Percentiles rank a stretch among this genome's conserved stretches.
These are phyloP conservation scores for Leccinum pachyderme DNA, from an alignment of 1,284 basidiomycete genomes.

Conservation along the genomic window DNA sequence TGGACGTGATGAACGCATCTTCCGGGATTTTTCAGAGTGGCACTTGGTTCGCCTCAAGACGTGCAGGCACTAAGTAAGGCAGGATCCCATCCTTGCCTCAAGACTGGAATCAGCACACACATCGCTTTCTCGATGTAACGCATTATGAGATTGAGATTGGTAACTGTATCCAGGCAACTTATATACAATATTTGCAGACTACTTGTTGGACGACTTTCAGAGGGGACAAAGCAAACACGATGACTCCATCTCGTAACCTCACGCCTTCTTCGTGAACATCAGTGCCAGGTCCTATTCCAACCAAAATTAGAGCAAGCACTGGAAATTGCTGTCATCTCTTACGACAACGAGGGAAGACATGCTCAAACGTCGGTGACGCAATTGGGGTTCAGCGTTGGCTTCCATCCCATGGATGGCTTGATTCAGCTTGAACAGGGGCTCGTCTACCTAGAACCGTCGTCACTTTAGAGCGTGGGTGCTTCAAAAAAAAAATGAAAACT, in stretches of 20 bases:
- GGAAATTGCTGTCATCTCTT: conserved; percentile 5
- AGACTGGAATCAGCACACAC: no score
- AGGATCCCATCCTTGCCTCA: no score
- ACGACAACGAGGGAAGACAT: conserved; percentile 26
- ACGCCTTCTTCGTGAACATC: conserved; percentile 5
- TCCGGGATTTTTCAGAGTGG: not conserved
- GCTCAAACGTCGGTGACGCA: conserved; percentile 18
- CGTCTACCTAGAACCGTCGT: conserved; percentile 6
- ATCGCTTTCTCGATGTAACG: not conserved
- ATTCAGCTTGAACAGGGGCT: not conserved
- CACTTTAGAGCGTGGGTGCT: not conserved
- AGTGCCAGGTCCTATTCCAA: conserved; percentile 27
- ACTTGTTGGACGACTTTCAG: not conserved
- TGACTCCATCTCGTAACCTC: not conserved
- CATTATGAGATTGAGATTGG: not conserved
- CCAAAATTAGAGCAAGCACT: conserved; percentile 2
- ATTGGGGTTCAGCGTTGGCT: not conserved
- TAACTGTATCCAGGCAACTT: not conserved
- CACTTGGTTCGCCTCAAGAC: not conserved
- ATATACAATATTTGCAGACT: not conserved
- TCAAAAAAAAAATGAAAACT: not conserved
- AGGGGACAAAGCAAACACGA: not conserved
- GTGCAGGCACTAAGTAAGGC: not conserved
- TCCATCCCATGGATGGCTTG: conserved; percentile 12
- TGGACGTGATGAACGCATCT: not conserved